A percentile compares a stretch with the other conserved stretches of the same genome.
Evolutionary conservation across 805 yeast species (phyloP).

Genomic region (Wickerhamomyces strasburgensis): DNA sequence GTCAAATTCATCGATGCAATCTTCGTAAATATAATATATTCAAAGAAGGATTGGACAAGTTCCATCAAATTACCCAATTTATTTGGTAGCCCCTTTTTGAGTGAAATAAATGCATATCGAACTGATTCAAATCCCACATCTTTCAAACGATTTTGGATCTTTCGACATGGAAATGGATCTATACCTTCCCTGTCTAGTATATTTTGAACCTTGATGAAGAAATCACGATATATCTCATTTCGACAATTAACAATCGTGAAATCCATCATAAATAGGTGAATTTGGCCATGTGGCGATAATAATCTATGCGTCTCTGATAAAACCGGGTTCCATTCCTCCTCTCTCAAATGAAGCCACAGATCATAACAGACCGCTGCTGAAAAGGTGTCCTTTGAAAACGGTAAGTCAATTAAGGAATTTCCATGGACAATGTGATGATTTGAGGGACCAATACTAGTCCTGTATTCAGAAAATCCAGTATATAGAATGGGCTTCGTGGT

Average conservation of each 20-base stretch:
- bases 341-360: slow-evolving; percentile 15
- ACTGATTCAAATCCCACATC: slow-evolving; percentile 21
- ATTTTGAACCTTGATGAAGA: slow-evolving; percentile 12
- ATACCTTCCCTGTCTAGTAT: slow-evolving; percentile 13
- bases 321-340: slow-evolving; percentile 21
- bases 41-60: slow-evolving; percentile 18
- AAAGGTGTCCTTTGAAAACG: slow-evolving; percentile 19
- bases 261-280: slow-evolving; percentile 19
- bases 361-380: slow-evolving; percentile 18
- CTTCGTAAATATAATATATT: slow-evolving; percentile 14
- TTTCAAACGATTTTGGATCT: slow-evolving; percentile 11
- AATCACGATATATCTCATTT: slow-evolving; percentile 10
- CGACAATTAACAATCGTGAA: slow-evolving; percentile 18
- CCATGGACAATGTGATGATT: slow-evolving; percentile 22
- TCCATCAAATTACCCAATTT: slow-evolving; percentile 24
- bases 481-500: slow-evolving; percentile 14
- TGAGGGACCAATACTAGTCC: slow-evolving; percentile 18
- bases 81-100: slow-evolving; percentile 19
- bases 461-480: slow-evolving; percentile 11
- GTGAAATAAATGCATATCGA: slow-evolving; percentile 18
- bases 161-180: slow-evolving; percentile 25
- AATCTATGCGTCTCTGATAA: slow-evolving; percentile 18
- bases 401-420: slow-evolving; percentile 13
- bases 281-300: slow-evolving; percentile 15
- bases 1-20: slow-evolving; percentile 14